These are phyloP conservation scores for Mucor sp. DNA, from an alignment of 371 early-diverging fungal genomes.

Conservation along the genomic window DNA sequence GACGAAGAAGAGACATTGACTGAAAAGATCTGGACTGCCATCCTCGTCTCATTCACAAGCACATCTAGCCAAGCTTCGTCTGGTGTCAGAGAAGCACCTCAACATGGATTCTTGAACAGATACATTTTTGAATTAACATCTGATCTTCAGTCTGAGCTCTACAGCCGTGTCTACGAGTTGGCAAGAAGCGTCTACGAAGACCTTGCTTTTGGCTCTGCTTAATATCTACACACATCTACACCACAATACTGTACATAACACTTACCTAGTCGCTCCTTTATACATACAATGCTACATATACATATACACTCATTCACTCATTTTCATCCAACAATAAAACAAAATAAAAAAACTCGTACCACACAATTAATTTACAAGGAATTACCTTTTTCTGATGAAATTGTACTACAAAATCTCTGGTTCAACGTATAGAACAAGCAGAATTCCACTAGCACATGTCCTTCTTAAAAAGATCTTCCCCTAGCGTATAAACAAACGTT, in stretches of 20 bases:
- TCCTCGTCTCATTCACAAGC: conserved; percentile 3
- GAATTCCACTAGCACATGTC: not conserved
- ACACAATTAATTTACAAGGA: not conserved
- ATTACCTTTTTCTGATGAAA: not conserved
- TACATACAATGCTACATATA: not conserved
- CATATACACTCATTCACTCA: not conserved
- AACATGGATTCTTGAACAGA: conserved; percentile 14
- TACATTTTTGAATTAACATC: conserved; percentile 13
- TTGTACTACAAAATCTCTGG: not conserved
- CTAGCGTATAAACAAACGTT: no score
- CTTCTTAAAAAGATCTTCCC: not conserved
- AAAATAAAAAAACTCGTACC: not conserved
- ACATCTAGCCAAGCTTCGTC: not conserved
- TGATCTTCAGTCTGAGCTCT: conserved; percentile 20
- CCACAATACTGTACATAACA: not conserved
- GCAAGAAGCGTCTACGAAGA: conserved; percentile 20
- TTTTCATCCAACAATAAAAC: not conserved
- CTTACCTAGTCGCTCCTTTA: not conserved
- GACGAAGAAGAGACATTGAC: not conserved
- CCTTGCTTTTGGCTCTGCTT: conserved; percentile 10
- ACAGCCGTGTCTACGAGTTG: conserved; percentile 15
- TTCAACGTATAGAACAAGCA: not conserved
- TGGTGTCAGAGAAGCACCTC: not conserved
- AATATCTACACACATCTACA: not conserved
- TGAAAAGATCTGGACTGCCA: conserved; percentile 11